A percentile compares a stretch with the other conserved stretches of the same genome.
Conservation (phyloP, 2,329 filamentous ascomycete species). For the Lachnellula hyalina region DNA sequence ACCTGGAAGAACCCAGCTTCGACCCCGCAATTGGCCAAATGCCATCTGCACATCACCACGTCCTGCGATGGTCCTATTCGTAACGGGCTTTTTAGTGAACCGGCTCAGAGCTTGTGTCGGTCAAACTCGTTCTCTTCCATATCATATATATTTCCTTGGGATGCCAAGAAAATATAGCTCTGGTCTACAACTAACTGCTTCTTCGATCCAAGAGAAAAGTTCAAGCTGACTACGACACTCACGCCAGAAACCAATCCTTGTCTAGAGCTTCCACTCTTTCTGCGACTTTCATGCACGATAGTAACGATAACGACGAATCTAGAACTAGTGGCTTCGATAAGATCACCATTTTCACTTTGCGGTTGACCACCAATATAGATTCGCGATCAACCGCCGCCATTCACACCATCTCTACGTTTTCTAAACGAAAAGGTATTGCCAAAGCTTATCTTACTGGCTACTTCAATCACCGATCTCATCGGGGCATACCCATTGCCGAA, state of each 20-base stretch:
- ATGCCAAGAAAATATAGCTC: not conserved
- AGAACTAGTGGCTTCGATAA: constrained; percentile 23
- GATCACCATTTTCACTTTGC: constrained; percentile 16
- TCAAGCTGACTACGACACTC: not conserved
- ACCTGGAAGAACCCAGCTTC: not conserved
- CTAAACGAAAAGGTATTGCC: constrained; percentile 1
- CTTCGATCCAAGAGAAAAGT: not conserved
- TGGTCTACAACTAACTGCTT: not conserved
- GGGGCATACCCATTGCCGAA: constrained; percentile 11
- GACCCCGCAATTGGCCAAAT: constrained; percentile 15
- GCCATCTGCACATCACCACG: constrained; percentile 9
- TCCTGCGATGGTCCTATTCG: constrained; percentile 9
- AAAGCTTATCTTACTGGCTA: constrained; percentile 16
- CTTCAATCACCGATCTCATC: constrained; percentile 8
- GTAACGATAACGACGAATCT: constrained; percentile 20
- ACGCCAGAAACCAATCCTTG: not conserved
- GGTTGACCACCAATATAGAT: constrained; percentile 23
- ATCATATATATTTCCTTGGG: not conserved
- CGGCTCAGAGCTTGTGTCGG: not conserved
- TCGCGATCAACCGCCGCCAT: constrained; percentile 22
- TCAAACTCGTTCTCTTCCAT: not conserved
- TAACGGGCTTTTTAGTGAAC: not conserved
- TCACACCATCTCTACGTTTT: constrained; percentile 7
- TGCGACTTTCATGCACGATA: constrained; percentile 17
- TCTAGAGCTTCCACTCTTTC: not conserved